Base-by-base conservation (phyloP, 192 early-diverging fungal species). In the Phlyctochytrium planicorne region DNA sequence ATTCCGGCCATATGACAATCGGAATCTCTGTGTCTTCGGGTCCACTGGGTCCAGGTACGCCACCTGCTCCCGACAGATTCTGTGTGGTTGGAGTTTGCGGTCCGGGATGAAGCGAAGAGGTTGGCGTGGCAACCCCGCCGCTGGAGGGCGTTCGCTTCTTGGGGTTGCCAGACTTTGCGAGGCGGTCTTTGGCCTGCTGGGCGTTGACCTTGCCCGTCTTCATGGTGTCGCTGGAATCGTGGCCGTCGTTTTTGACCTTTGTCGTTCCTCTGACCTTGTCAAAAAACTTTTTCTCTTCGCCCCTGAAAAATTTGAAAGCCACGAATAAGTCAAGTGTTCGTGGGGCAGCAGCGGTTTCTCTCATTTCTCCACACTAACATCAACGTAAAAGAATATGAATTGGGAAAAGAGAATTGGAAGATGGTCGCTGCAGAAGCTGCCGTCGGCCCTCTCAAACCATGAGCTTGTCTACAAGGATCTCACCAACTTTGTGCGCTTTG, bases 1-100 rank as follows among this genome's bases (percentile, higher is more conserved):
- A 87, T 62, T 85, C 83, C n/a, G 85, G 85, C 66, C 74, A 85
- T 32, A 84, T 78, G 2, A 80, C 70, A 23, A 84, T 68, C 0
- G 80, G 78, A 20, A 62, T 33, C 30, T 81, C 79, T 36, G 52
- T 59, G 4, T 55, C 17, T 23, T 82, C 75, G 2, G 33, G 33
- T 20, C 34, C 64, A 12, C 59, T 36, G 36, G 27, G 14, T 0
- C 37, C 52, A n/a, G 24, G 36, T 12, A 62, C 69, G 6, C 29
- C 59, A 32, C 34, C 50, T n/a, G 31, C 57, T 14, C 29, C 65
- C 4, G 66, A 57, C n/a, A 34, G 55, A 20, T 55, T 60, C 4
- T 50, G 29, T 4, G 33, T 52, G 27, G 55, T 33, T 23, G 70
- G 29, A 27, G 63, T 65, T 30, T 60, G 47, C 25, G 69, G 55